Evolutionary conservation across 2,329 filamentous ascomycete genomes (phyloP).

Genomic region (Alternaria hordeiaustralica): DNA sequence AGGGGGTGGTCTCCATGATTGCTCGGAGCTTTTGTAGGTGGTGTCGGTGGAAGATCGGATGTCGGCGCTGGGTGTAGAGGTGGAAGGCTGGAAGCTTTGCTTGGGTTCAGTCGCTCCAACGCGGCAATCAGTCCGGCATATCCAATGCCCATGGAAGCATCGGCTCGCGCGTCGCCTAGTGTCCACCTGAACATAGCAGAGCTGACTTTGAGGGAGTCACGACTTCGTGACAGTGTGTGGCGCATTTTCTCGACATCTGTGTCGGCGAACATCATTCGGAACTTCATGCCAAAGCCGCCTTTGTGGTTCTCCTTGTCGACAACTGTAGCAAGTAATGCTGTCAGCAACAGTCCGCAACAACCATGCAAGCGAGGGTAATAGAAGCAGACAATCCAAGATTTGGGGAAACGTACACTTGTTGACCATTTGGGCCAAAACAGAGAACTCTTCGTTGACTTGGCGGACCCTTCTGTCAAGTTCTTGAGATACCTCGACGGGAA

Average conservation of each 20-base stretch:
- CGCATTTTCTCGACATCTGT: constrained; percentile 68
- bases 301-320: constrained; percentile 67
- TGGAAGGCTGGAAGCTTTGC: constrained; percentile 29
- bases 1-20: constrained; percentile 10
- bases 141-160: constrained; percentile 68
- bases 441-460: constrained; percentile 66
- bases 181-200: constrained; percentile 71
- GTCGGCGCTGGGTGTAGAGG: constrained; percentile 41
- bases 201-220: constrained; percentile 69
- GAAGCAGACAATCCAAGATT: not conserved
- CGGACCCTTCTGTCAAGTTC: constrained; percentile 71
- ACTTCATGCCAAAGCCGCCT: constrained; percentile 66
- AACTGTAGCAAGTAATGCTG: constrained; percentile 42
- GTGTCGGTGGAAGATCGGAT: constrained; percentile 38
- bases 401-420: constrained; percentile 47
- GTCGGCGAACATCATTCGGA: constrained; percentile 62
- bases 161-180: constrained; percentile 63
- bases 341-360: not conserved
- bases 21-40: constrained; percentile 23
- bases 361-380: too few relatives aligned
- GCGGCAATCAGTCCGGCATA: constrained; percentile 72
- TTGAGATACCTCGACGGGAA: constrained; percentile 66
- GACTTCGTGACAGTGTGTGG: constrained; percentile 62
- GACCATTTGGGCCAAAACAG: constrained; percentile 68
- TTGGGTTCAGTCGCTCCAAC: constrained; percentile 59